These are phyloP conservation scores for Wickerhamiella sergipiensis DNA, from an alignment of 805 yeast species.

Conservation along the genomic window DNA sequence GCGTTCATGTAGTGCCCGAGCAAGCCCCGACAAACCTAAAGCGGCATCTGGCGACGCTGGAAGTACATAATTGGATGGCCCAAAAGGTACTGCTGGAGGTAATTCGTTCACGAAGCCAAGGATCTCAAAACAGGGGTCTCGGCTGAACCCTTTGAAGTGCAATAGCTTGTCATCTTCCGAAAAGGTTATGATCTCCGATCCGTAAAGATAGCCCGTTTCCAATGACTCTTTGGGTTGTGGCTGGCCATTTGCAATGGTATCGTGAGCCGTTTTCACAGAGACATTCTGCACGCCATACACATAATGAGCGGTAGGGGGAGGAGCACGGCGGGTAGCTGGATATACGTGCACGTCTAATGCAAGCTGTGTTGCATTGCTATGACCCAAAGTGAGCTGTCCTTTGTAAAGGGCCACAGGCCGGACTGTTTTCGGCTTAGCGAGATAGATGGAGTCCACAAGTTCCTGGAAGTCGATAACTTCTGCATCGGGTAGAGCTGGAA, in stretches of 20 bases:
- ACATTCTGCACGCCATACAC: background rate
- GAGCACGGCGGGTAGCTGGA: background rate
- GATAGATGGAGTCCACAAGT: background rate
- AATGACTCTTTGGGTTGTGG: background rate
- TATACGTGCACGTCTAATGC: background rate
- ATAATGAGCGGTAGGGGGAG: background rate
- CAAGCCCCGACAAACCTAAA: constrained; percentile 5
- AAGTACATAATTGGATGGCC: constrained; percentile 2
- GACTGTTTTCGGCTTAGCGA: background rate
- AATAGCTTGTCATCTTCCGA: background rate
- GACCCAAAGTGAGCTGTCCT: constrained; percentile 2
- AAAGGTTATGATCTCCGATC: constrained; percentile 7
- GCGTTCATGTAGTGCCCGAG: constrained; percentile 4
- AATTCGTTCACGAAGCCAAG: constrained; percentile 3
- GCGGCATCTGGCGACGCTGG: constrained; percentile 1
- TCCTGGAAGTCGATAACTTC: background rate
- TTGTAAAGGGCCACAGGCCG: background rate
- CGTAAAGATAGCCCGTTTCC: constrained; percentile 8
- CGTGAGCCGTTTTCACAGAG: background rate
- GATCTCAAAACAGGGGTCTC: constrained; percentile 4
- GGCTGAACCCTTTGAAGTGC: background rate
- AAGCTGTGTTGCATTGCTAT: background rate
- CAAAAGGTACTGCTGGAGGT: constrained; percentile 1
- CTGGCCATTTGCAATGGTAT: background rate
- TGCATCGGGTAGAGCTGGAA: background rate